phyloP scores from a whole-genome alignment of 192 early-diverging fungal genomes.

The Mortierella alpina region DNA sequence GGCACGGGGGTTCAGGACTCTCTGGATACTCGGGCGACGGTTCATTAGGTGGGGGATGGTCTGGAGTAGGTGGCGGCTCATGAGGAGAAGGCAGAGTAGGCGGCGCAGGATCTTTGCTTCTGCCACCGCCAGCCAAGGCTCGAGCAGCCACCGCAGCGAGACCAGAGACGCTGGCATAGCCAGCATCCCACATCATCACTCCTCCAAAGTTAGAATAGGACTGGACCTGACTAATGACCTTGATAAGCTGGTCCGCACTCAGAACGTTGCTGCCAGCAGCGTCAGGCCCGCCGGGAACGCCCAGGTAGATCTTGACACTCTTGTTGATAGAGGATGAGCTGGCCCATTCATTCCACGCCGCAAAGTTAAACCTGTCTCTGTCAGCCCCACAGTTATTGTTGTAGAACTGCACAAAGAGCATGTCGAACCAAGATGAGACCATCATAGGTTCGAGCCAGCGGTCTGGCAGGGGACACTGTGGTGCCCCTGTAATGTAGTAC shows the following conservation, averaged over 20 bases:
- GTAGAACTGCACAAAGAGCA: conserved; percentile 72
- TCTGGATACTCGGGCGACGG: no score
- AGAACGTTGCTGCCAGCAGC: conserved; percentile 57
- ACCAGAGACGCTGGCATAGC: conserved; percentile 9
- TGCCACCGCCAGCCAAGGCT: no score
- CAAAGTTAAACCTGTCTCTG: conserved; percentile 61
- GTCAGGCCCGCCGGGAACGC: conserved; percentile 63
- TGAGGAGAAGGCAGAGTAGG: no score
- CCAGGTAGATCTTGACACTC: conserved; percentile 66
- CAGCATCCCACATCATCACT: conserved; percentile 69
- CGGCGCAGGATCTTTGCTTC: no score
- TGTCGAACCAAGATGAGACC: conserved; percentile 67
- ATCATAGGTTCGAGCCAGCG: conserved; percentile 62
- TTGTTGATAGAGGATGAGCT: conserved; percentile 62
- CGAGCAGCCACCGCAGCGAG: conserved; percentile 11
- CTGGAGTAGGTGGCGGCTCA: no score
- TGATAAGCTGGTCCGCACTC: conserved; percentile 22
- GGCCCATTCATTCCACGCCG: conserved; percentile 68
- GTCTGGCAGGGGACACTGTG: conserved; percentile 71
- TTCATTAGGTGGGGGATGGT: no score
- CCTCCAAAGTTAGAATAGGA: conserved; percentile 62
- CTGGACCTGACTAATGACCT: conserved; percentile 22
- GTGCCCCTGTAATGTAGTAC: conserved; percentile 66
- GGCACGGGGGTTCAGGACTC: no score
- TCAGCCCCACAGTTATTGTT: conserved; percentile 69